These are phyloP conservation scores for Phytophthora sansomeana DNA, from an alignment of 352 stramenopile genomes.

Conservation along the genomic window DNA sequence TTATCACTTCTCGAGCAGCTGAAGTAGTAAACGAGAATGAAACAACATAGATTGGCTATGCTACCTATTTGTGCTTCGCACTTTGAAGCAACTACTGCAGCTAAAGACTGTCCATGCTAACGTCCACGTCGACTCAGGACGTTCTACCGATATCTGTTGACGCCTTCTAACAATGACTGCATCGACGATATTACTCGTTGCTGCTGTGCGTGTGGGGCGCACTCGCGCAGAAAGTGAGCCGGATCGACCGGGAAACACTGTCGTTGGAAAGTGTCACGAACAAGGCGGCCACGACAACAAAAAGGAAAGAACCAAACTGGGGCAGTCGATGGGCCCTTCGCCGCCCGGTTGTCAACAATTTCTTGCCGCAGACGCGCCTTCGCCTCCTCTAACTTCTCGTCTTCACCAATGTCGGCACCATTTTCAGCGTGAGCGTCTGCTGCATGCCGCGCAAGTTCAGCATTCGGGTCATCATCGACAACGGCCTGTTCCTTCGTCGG, in stretches of 20 bases:
- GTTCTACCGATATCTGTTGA: conserved; percentile 13
- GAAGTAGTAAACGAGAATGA: conserved; percentile 21
- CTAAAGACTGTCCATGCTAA: too few relatives aligned
- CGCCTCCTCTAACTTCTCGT: conserved; percentile 37
- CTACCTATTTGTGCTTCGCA: conserved; percentile 15
- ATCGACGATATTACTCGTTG: conserved; percentile 30
- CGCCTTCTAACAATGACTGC: conserved; percentile 7
- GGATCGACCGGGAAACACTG: conserved; percentile 61
- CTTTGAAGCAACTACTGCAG: conserved; percentile 1
- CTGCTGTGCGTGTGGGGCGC: conserved; percentile 33
- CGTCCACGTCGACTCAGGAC: conserved; percentile 13
- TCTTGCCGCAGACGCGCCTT: conserved; percentile 58
- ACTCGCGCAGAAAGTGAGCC: conserved; percentile 31
- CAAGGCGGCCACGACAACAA: conserved; percentile 56
- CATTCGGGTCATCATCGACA: conserved; percentile 43
- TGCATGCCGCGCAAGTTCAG: conserved; percentile 33
- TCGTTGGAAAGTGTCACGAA: conserved; percentile 81
- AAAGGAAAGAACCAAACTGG: conserved; percentile 62
- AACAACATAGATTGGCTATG: conserved; percentile 7
- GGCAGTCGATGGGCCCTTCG: conserved; percentile 38
- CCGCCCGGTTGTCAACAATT: conserved; percentile 37
- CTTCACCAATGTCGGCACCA: conserved; percentile 48
- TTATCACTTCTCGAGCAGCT: conserved; percentile 55
- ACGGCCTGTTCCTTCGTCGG: conserved; percentile 25
- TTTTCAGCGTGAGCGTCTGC: conserved; percentile 52